phyloP scores from a whole-genome alignment of 441 rosid genomes.

The Erodium trifolium region DNA sequence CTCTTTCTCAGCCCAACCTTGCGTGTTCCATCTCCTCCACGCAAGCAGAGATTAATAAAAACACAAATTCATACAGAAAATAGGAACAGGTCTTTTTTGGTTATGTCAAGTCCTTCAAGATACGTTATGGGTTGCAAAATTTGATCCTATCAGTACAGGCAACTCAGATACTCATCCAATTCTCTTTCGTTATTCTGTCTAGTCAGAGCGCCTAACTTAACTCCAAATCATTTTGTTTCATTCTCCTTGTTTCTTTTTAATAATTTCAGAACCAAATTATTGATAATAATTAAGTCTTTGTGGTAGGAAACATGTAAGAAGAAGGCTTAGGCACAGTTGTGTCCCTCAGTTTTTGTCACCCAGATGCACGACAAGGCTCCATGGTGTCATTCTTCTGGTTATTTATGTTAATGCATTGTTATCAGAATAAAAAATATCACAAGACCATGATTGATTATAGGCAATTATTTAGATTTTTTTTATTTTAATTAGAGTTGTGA shows the following conservation, averaged over 20 bases:
- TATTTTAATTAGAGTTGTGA: neutral
- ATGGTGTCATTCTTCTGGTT: slow-evolving; percentile 32
- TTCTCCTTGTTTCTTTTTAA: neutral
- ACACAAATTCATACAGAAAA: neutral
- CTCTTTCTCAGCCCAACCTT: slow-evolving; percentile 8
- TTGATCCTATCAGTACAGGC: neutral
- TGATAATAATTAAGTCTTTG: neutral
- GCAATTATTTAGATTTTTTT: neutral
- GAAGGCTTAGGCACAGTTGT: slow-evolving; percentile 27
- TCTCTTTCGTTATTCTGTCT: neutral
- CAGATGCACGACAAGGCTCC: slow-evolving; percentile 34
- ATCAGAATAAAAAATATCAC: neutral
- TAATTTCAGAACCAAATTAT: neutral
- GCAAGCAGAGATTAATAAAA: neutral
- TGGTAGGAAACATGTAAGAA: slow-evolving; percentile 13
- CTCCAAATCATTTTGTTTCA: neutral
- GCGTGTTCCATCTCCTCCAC: slow-evolving; percentile 8
- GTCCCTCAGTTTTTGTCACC: slow-evolving; percentile 24
- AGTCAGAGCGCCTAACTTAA: slow-evolving; percentile 2
- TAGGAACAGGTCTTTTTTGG: neutral
- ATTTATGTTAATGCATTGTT: neutral
- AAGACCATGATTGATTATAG: slow-evolving; percentile 9
- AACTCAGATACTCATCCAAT: slow-evolving; percentile 1
- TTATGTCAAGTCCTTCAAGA: slow-evolving; percentile 1
- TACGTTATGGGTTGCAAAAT: too few relatives aligned